Evolutionary conservation across 768 basidiomycete species (phyloP), one percentile per base, ranked within the genome.

Genomic region (Russula virescens): DNA sequence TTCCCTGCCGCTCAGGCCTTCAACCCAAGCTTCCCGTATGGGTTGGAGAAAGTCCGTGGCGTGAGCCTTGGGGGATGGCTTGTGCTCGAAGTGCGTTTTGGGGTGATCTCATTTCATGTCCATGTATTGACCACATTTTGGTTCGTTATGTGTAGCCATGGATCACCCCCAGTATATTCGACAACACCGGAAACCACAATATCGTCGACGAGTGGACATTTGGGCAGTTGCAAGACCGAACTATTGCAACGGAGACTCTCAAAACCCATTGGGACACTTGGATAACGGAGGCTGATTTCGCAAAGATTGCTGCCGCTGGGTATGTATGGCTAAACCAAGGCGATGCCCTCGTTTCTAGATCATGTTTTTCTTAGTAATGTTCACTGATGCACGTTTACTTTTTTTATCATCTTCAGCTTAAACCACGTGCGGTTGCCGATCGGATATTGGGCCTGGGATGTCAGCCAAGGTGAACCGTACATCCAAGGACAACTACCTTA

Each of bases 391-490:
- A 14, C 6, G 28, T 47, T 35, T 28, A 62, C 64, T 49, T 16
- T 9, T n/a, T n/a, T n/a, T n/a, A n/a, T n/a, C n/a, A 38, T 38
- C 10, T 38, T 58, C 68, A 89, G 89, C 16, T 75, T 92, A 60
- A 92, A 92, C 69, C 89, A 91, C 71, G 87, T 93, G 60, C 83
- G 91, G 43, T 68, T 93, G 35, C 91, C 91, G 19, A 89, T 95
- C 52, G 94, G 92, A 18, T 96, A 90, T 72, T 95, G 91, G 91
- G 91, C 89, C 2, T 92, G 87, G 69, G 90, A 94, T 62, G 84
- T 92, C 48, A 79, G 82, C 19, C 77, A 79, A n/a, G 89, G 89
- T 10, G 88, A 93, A 68, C 92, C 91, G 16, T 92, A 81, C 71
- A 84, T 89, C 62, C 81, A 84, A 72, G 90, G 90, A 14, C 90